Evolutionary conservation across 805 yeast genomes (phyloP).

Genomic region (Kuraishia piskuri): DNA sequence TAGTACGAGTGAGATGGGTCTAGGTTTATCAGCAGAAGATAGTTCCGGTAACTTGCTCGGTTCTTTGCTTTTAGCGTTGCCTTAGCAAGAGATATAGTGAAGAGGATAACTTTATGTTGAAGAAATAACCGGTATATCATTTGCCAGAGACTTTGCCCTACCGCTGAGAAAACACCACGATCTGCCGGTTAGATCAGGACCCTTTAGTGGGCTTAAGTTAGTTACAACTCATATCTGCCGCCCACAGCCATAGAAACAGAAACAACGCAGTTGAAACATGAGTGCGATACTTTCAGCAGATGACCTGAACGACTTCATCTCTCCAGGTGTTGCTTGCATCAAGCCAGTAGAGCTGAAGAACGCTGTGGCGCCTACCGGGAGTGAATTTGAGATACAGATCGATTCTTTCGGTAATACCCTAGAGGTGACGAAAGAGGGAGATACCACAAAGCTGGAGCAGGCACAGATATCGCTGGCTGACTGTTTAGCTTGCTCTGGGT

Average conservation of each 20-base stretch:
- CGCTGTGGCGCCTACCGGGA: slow-evolving; percentile 17
- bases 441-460: slow-evolving; percentile 44
- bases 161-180: too few species aligned
- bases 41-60: background rate
- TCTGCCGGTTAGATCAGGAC: too few species aligned
- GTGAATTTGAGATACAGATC: slow-evolving; percentile 46
- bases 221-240: background rate
- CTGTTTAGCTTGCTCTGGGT: slow-evolving; percentile 94
- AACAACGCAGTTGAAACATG: slow-evolving; percentile 39
- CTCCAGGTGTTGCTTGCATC: slow-evolving; percentile 91
- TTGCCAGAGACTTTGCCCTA: too few species aligned
- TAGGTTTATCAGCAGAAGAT: background rate
- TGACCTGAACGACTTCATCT: slow-evolving; percentile 88
- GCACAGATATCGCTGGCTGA: slow-evolving; percentile 89
- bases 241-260: background rate
- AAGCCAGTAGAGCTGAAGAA: slow-evolving; percentile 61
- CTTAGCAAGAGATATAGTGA: too few species aligned
- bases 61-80: too few species aligned
- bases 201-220: background rate
- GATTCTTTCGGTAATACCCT: slow-evolving; percentile 51
- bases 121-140: too few species aligned
- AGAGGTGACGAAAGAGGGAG: slow-evolving; percentile 58
- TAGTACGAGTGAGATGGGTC: background rate
- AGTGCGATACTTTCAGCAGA: slow-evolving; percentile 83
- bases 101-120: too few species aligned